Percentiles rank a stretch among this genome's conserved stretches.
These are phyloP conservation scores for Fraxinus ornus DNA, from an alignment of 305 asterid genomes.

Conservation along the genomic window DNA sequence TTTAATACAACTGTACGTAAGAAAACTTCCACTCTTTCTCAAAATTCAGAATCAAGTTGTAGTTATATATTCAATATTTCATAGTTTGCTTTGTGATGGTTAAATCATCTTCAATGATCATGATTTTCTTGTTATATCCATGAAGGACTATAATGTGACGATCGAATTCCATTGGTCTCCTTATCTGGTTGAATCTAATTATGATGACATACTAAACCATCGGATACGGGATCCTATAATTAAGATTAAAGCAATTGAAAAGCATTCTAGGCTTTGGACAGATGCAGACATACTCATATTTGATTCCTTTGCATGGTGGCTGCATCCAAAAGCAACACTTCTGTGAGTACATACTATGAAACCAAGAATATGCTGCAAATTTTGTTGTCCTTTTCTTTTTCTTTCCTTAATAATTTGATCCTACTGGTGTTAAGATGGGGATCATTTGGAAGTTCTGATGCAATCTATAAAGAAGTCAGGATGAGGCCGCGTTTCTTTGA, in stretches of 20 bases:
- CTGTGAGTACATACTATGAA: slow-evolving; percentile 37
- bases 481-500: slow-evolving; percentile 37
- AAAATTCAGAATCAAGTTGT: neutral
- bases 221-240: slow-evolving; percentile 28
- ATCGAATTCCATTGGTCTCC: slow-evolving; percentile 76
- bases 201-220: slow-evolving; percentile 43
- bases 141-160: slow-evolving; percentile 62
- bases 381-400: neutral
- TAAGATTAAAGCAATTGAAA: slow-evolving; percentile 42
- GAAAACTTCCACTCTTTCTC: neutral
- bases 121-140: neutral
- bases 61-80: neutral
- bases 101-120: neutral
- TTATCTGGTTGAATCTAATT: slow-evolving; percentile 61
- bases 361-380: neutral
- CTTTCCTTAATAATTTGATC: neutral
- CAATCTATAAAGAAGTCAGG: slow-evolving; percentile 35
- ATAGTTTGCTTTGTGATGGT: neutral
- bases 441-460: slow-evolving; percentile 48
- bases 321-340: slow-evolving; percentile 39
- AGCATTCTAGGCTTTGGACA: slow-evolving; percentile 58
- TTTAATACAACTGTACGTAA: slow-evolving; percentile 40
- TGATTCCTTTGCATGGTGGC: slow-evolving; percentile 65
- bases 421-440: slow-evolving; percentile 45
- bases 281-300: slow-evolving; percentile 71